Evolutionary conservation across 139 green algal species (phyloP), one percentile per base, ranked within the genome.

Genomic region (Coccomyxa sp.): DNA sequence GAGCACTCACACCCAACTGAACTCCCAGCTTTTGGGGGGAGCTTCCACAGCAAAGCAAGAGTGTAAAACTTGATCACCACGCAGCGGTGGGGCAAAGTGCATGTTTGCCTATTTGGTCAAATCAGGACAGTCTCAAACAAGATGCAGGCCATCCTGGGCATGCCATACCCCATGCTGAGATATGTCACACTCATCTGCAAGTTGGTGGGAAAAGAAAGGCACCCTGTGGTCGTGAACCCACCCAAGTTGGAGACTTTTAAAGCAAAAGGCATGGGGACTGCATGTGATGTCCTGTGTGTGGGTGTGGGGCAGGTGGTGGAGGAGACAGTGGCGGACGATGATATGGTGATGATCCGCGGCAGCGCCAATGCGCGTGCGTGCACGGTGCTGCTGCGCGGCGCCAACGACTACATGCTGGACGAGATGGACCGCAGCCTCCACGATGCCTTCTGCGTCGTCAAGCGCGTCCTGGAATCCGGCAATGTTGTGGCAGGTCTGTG

Each of bases 361-460:
- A 91, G 89, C 82, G 90, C 88, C 30, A 91, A 85, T 79, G 88
- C 67, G 23, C 81, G 80, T 3, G 86, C 92, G 25, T 87, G 90
- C 31, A 89, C 90, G 15, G 88, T 99, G 76, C 91, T 99, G 82
- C 89, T 99, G 77, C 92, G 97, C 12, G 97, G 97, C 58, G 97
- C 97, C 45, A 99, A 99, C 86, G 97, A 99, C 88, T 98, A 98
- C 92, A 95, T 99, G 92, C 92, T 99, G 51, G 97, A 99, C 87
- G 97, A 99, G 90, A 97, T 99, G 91, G 97, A 99, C 86, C 90
- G 97, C 77, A 95, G 92, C 11, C 85, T 99, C 78, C 97, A 99
- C 86, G 97, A 99, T 85, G 94, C 97, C 31, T 90, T 99, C 82
- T 99, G 96, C 88, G 95, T 98, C 59, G 95, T 99, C 38, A 99